Conservation (phyloP, 305 asterid genomes). For the Solanum hybrid region DNA sequence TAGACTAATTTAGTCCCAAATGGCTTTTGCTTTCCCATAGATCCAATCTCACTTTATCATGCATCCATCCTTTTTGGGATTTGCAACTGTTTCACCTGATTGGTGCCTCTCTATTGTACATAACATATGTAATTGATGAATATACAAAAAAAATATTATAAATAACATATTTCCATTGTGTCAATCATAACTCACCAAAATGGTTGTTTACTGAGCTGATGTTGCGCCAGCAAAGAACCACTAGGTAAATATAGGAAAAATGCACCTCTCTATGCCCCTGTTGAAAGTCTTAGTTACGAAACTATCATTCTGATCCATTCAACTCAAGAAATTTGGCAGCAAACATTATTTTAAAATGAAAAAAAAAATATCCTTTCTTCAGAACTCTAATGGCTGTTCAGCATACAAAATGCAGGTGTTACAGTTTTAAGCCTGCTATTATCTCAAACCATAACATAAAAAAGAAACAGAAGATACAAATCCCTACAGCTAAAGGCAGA, state of each 20-base stretch:
- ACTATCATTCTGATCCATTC: neutral
- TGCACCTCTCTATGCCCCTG: neutral
- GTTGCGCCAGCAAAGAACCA: neutral
- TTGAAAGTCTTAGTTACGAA: neutral
- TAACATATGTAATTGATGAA: neutral
- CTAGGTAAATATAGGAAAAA: neutral
- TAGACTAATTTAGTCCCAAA: neutral
- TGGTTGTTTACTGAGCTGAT: neutral
- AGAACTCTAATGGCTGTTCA: neutral
- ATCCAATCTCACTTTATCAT: neutral
- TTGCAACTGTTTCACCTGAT: neutral
- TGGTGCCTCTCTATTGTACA: neutral
- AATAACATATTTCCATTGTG: neutral
- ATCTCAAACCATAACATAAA: neutral
- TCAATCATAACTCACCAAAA: neutral
- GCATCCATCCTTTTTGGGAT: neutral
- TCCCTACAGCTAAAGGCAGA: constrained; percentile 4
- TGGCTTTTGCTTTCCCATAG: neutral
- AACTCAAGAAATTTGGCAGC: neutral
- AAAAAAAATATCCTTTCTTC: neutral
- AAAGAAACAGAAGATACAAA: neutral
- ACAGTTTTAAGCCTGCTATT: neutral
- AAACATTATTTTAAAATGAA: neutral
- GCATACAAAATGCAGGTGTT: constrained; percentile 5
- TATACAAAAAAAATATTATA: neutral